phyloP scores from a whole-genome alignment of 2,329 filamentous ascomycete species.

The Botrytis sinoallii region DNA sequence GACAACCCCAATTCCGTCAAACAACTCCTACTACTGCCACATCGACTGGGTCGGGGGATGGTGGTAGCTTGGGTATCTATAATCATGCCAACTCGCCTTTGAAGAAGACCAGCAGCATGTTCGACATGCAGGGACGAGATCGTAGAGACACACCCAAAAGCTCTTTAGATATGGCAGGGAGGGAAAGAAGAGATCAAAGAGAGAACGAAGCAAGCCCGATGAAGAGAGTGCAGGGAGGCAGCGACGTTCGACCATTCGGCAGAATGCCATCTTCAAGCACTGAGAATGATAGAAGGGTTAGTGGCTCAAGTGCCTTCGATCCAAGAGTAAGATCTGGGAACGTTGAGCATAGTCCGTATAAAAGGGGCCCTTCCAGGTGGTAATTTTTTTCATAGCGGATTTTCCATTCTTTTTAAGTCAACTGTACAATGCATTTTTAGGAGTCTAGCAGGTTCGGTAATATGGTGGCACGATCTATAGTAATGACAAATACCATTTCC shows the following conservation, averaged over 20 bases:
- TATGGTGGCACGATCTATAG: neutral
- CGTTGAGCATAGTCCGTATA: slow-evolving; percentile 29
- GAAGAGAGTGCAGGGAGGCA: slow-evolving; percentile 31
- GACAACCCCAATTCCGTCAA: slow-evolving; percentile 52
- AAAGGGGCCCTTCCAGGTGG: slow-evolving; percentile 32
- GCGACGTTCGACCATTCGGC: slow-evolving; percentile 13
- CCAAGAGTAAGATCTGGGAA: slow-evolving; percentile 22
- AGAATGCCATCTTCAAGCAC: slow-evolving; percentile 22
- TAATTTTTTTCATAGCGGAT: slow-evolving; percentile 15
- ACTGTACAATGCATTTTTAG: slow-evolving; percentile 2
- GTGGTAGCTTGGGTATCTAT: slow-evolving; percentile 77
- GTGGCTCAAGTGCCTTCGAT: slow-evolving; percentile 25
- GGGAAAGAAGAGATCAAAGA: slow-evolving; percentile 34
- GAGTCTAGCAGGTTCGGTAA: neutral
- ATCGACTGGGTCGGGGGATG: slow-evolving; percentile 49
- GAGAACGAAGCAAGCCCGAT: slow-evolving; percentile 34
- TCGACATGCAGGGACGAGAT: slow-evolving; percentile 49
- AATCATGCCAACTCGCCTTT: slow-evolving; percentile 79
- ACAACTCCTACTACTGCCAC: slow-evolving; percentile 37
- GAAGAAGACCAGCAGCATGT: slow-evolving; percentile 68
- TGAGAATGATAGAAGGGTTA: slow-evolving; percentile 27
- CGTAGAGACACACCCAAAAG: slow-evolving; percentile 52
- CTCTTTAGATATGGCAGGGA: slow-evolving; percentile 57
- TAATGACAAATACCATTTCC: neutral
- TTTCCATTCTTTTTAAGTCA: slow-evolving; percentile 1